A percentile compares a stretch with the other conserved stretches of the same genome.
Evolutionary conservation across 441 rosid species (phyloP).

Genomic region (Gossypium laxum): DNA sequence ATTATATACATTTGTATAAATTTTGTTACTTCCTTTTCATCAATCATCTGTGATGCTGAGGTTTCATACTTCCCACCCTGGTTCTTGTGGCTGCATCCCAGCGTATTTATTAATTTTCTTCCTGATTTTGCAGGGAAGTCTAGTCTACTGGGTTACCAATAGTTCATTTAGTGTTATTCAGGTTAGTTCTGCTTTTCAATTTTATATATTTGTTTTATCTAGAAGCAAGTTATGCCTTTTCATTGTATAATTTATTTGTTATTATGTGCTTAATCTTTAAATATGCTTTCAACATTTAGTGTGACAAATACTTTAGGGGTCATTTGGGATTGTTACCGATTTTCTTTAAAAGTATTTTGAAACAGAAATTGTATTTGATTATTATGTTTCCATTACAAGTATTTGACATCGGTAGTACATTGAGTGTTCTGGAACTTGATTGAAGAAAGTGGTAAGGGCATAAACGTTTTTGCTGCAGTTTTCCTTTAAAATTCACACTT

Average conservation of each 20-base stretch:
- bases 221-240: background rate
- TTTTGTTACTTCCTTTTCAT: background rate
- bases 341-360: background rate
- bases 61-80: background rate
- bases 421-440: background rate
- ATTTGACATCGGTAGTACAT: no score
- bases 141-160: conserved; percentile 82
- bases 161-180: conserved; percentile 53
- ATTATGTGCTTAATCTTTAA: background rate
- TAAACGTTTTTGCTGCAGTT: background rate
- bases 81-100: conserved; percentile 6
- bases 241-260: background rate
- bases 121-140: conserved; percentile 60
- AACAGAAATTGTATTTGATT: background rate
- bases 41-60: background rate
- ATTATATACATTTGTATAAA: no score
- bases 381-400: background rate
- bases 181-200: conserved; percentile 30
- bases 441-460: background rate
- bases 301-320: background rate
- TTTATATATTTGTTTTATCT: background rate
- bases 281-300: background rate
- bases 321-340: background rate
- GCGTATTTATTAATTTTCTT: background rate
- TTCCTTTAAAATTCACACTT: background rate